phyloP scores from a whole-genome alignment of 495 filamentous ascomycete species.

The Cercophora sp. region DNA sequence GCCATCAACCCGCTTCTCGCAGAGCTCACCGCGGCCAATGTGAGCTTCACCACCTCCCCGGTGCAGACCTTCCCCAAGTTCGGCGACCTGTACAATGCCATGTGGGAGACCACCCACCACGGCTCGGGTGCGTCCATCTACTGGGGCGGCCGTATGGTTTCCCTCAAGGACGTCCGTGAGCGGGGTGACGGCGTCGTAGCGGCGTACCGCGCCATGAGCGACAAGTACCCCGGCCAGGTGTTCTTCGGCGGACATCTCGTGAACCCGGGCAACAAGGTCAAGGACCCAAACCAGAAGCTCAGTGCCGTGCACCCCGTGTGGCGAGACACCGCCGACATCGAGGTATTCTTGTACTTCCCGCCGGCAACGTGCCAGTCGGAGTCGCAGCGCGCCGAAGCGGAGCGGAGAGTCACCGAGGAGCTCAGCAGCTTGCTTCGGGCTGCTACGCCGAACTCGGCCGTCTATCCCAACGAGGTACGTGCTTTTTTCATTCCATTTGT shows the following conservation, averaged over 20 bases:
- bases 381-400: constrained; percentile 5
- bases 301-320: constrained; percentile 52
- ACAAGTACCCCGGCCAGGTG: constrained; percentile 14
- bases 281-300: constrained; percentile 9
- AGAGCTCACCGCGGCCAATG: constrained; percentile 25
- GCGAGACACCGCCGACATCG: constrained; percentile 18
- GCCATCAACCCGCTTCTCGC: constrained; percentile 31
- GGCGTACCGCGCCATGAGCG: constrained; percentile 21
- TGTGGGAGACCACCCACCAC: constrained; percentile 1
- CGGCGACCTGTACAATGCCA: constrained; percentile 8
- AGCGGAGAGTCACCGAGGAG: constrained; percentile 3
- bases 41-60: constrained; percentile 18
- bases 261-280: constrained; percentile 27
- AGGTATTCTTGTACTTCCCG: constrained; percentile 11
- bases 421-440: constrained; percentile 16
- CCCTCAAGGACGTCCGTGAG: constrained; percentile 20
- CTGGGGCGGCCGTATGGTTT: constrained; percentile 12
- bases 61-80: constrained; percentile 6
- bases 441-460: constrained; percentile 23
- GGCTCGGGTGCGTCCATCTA: neutral
- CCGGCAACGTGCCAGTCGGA: constrained; percentile 4
- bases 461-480: constrained; percentile 39
- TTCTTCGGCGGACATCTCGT: constrained; percentile 30
- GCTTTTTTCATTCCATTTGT: neutral
- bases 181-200: constrained; percentile 25